Evolutionary conservation across 129 eudicot genomes (phyloP).

Genomic region (Erigeron canadensis): DNA sequence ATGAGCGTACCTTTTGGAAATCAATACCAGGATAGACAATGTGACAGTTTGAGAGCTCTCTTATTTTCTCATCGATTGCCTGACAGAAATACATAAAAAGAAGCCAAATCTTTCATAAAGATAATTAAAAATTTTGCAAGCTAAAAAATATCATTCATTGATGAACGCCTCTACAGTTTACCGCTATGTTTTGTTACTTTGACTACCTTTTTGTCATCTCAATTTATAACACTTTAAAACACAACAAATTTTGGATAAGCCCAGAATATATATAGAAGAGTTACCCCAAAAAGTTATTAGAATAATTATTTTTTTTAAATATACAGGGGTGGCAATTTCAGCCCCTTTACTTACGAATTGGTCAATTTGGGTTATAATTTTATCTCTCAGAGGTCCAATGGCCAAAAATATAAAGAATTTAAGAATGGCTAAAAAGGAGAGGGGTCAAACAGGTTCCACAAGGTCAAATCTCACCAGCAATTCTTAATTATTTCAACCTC

Average conservation of each 20-base stretch:
- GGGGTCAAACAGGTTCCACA: background rate
- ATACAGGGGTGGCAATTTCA: background rate
- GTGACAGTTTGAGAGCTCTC: constrained; percentile 93
- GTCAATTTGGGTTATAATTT: background rate
- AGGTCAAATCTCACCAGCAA: background rate
- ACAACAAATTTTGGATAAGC: background rate
- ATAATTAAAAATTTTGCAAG: constrained; percentile 14
- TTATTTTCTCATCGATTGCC: constrained; percentile 98
- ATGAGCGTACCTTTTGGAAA: constrained; percentile 70
- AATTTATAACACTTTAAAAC: background rate
- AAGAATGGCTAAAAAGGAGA: background rate
- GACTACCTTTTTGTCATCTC: constrained; percentile 5
- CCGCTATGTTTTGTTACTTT: background rate
- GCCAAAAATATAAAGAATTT: no score
- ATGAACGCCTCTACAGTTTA: background rate
- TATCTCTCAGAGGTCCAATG: background rate
- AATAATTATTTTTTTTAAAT: no score
- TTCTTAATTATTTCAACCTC: background rate
- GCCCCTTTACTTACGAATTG: background rate
- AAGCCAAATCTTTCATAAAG: background rate
- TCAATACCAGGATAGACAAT: constrained; percentile 74
- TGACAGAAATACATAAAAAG: constrained; percentile 30
- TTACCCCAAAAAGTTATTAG: background rate
- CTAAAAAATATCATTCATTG: background rate
- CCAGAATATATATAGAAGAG: constrained; percentile 8